Base-by-base conservation (phyloP, 768 basidiomycete genomes). In the Lentinula sp. region DNA sequence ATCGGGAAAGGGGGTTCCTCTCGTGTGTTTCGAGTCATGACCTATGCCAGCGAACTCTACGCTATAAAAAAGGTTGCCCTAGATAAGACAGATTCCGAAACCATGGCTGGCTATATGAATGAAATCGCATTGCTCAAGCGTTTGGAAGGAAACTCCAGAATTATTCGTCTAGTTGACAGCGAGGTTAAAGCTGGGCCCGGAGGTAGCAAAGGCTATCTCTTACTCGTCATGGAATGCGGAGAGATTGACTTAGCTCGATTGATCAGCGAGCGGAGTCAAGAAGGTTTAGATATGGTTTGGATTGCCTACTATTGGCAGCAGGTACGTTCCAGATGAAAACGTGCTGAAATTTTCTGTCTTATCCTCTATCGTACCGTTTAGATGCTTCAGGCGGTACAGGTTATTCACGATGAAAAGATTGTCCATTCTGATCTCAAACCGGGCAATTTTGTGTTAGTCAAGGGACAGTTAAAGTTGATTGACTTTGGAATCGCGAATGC, bases 401-500 rank as follows among this genome's bases (percentile, higher is more conserved):
- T 98, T 59, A 96, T 98, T 57, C 96, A 99, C 69, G 92, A 96
- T 64, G 95, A 97, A 76, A 96, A 96, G 74, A 97, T 99, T 63
- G 96, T 99, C 2, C 96, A 99, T 74, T 96, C 95, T 18, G 96
- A 99, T 73, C 80, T 98, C 59, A 99, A 99, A 71, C 96, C 96
- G 6, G 96, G 97, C 3, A 99, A 99, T 73, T 99, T 99, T 66
- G 95, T 99, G 20, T 80, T 99, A 35, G 96, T 98, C 60, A 87
- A 89, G 61, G 96, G 96, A 5, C 90, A 93, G 65, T 79, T 99
- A 60, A 99, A 99, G 81, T 77, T 99, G 64, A 99, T 99, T 65
- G 96, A 99, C 72, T 99, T 99, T 69, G 96, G 96, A n/a, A 99
- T 99, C 68, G 95, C 96, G 13, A 98, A 98, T 70, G 95, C 95